These are phyloP conservation scores for Ilyonectria robusta DNA, from an alignment of 2,329 filamentous ascomycete species.

Conservation along the genomic window DNA sequence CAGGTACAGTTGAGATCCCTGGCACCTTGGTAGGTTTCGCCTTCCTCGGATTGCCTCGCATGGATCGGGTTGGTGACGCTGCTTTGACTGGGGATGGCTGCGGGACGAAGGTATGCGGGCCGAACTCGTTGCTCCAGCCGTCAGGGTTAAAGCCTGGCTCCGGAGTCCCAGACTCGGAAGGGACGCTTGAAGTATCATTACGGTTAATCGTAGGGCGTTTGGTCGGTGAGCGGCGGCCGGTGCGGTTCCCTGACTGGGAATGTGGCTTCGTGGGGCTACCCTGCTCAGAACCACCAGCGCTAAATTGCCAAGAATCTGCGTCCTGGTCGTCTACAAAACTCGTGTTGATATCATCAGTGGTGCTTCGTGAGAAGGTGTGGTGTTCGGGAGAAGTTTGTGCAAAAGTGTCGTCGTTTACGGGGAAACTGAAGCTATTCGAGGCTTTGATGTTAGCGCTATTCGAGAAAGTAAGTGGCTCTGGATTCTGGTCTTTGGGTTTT, in stretches of 20 bases:
- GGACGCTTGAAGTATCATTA: slow-evolving; percentile 41
- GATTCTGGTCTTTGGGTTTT: slow-evolving; percentile 19
- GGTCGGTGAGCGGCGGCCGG: slow-evolving; percentile 58
- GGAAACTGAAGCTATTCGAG: slow-evolving; percentile 66
- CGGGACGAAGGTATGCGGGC: slow-evolving; percentile 68
- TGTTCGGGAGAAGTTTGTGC: slow-evolving; percentile 52
- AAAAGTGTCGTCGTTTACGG: slow-evolving; percentile 60
- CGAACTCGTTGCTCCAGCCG: slow-evolving; percentile 69
- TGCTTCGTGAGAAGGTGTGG: slow-evolving; percentile 63
- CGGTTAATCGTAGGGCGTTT: slow-evolving; percentile 46
- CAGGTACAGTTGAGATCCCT: slow-evolving; percentile 62
- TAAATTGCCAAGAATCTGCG: slow-evolving; percentile 64
- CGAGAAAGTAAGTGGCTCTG: slow-evolving; percentile 12
- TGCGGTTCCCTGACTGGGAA: slow-evolving; percentile 57
- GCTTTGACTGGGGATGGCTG: slow-evolving; percentile 56
- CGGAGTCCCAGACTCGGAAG: slow-evolving; percentile 40
- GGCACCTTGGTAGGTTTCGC: slow-evolving; percentile 69
- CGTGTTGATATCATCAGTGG: slow-evolving; percentile 74
- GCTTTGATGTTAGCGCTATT: slow-evolving; percentile 51
- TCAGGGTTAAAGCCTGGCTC: slow-evolving; percentile 63
- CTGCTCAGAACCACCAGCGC: slow-evolving; percentile 59
- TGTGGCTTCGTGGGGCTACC: slow-evolving; percentile 48
- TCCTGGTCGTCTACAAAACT: slow-evolving; percentile 68
- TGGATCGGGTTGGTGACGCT: slow-evolving; percentile 60
- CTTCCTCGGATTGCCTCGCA: slow-evolving; percentile 68